Evolutionary conservation across 768 basidiomycete species (phyloP).

Genomic region (Lentinus brumalis): DNA sequence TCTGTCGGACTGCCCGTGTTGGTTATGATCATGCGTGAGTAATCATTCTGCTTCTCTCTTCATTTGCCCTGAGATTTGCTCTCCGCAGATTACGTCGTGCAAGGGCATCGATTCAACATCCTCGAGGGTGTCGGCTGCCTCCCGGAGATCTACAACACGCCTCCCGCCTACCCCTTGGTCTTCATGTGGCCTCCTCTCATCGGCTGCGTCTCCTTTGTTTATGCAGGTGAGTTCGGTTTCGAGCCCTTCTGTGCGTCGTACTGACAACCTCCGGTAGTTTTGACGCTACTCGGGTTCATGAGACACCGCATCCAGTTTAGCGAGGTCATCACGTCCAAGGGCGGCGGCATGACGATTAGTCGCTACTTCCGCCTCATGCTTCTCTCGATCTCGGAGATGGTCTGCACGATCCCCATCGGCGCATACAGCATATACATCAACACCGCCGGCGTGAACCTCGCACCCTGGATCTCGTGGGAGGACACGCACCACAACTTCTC

Average conservation of each 20-base stretch:
- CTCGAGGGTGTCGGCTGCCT: slow-evolving; percentile 59
- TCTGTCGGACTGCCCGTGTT: slow-evolving; percentile 2
- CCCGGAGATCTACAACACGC: slow-evolving; percentile 51
- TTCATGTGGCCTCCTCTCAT: slow-evolving; percentile 25
- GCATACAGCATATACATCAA: slow-evolving; percentile 40
- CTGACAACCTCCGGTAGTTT: too few species aligned
- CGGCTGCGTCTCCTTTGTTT: slow-evolving; percentile 34
- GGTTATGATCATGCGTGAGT: slow-evolving; percentile 19
- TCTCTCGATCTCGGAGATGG: slow-evolving; percentile 49
- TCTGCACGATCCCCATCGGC: slow-evolving; percentile 39
- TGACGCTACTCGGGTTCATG: slow-evolving; percentile 47
- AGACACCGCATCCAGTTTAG: slow-evolving; percentile 51
- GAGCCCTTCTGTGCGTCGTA: too few species aligned
- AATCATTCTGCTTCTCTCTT: slow-evolving; percentile 3
- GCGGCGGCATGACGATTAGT: slow-evolving; percentile 18
- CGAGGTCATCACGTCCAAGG: slow-evolving; percentile 39
- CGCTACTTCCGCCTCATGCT: slow-evolving; percentile 63
- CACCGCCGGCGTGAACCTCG: slow-evolving; percentile 30
- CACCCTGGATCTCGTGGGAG: slow-evolving; percentile 49
- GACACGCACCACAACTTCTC: slow-evolving; percentile 51
- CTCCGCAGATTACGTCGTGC: slow-evolving; percentile 33
- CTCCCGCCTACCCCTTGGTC: slow-evolving; percentile 33
- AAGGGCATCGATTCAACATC: slow-evolving; percentile 61
- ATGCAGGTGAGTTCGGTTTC: slow-evolving; percentile 41
- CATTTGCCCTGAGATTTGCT: not conserved